Conservation (phyloP, 2,329 filamentous ascomycete species). For the Aspergillus pseudotamarii region DNA sequence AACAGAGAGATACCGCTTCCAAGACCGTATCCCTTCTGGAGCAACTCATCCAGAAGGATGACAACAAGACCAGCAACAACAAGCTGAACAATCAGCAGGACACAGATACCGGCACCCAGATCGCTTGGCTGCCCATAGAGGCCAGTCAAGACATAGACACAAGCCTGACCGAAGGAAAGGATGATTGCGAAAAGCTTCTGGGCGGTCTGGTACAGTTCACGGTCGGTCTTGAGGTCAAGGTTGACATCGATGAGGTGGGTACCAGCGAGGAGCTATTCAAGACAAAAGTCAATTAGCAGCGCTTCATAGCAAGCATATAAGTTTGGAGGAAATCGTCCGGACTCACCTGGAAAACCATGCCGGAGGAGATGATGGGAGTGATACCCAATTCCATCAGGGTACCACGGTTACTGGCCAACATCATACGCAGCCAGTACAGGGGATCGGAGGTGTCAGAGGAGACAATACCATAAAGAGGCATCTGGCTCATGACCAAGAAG, state of each 20-base stretch:
- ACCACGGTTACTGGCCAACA: slow-evolving; percentile 97
- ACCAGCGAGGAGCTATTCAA: slow-evolving; percentile 77
- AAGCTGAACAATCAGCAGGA: slow-evolving; percentile 96
- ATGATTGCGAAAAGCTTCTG: slow-evolving; percentile 99
- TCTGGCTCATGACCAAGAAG: slow-evolving; percentile 99
- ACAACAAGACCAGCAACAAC: slow-evolving; percentile 97
- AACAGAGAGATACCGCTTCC: slow-evolving; percentile 98
- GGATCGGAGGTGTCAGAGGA: slow-evolving; percentile 98
- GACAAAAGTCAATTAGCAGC: slow-evolving; percentile 19
- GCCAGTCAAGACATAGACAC: slow-evolving; percentile 96
- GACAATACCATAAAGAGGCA: slow-evolving; percentile 98
- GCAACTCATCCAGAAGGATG: slow-evolving; percentile 96
- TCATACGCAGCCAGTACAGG: slow-evolving; percentile 99
- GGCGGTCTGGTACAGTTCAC: slow-evolving; percentile 98
- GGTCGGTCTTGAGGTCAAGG: slow-evolving; percentile 99
- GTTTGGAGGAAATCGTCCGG: neutral
- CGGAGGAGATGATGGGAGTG: slow-evolving; percentile 97
- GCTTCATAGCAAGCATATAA: neutral
- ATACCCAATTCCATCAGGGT: slow-evolving; percentile 96
- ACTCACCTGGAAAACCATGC: slow-evolving; percentile 93
- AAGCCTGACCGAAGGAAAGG: slow-evolving; percentile 94
- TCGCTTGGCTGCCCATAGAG: slow-evolving; percentile 97
- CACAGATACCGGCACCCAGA: slow-evolving; percentile 95
- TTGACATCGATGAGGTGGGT: slow-evolving; percentile 99
- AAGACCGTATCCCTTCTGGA: slow-evolving; percentile 98